Evolutionary conservation across 148 eudicot species (phyloP), one percentile per base, ranked within the genome.

Genomic region (Simmondsia chinensis): DNA sequence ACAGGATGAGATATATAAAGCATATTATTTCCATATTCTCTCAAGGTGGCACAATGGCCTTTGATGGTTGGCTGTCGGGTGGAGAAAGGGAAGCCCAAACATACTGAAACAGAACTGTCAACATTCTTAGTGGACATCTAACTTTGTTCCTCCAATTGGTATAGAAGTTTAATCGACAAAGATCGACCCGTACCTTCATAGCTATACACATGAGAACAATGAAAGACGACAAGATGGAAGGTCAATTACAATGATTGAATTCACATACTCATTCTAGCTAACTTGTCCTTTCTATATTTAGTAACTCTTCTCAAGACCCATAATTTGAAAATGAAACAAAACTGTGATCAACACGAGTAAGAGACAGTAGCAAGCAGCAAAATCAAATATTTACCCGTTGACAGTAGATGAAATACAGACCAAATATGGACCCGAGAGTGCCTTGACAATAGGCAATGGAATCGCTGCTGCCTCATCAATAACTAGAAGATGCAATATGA

Each of bases 151-250:
- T 76, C 81, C 63, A 91, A 64, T 45, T 91, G 95, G 52, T 85
- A 82, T 42, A 91, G 71, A 70, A 91, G 83, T 60, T 91, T 91
- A 63, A 91, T 52, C 5, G 97, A 91, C 55, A 91, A 48, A 2
- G 97, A 85, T 56, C 97, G 72, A 15, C 97, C 97, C 23, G 97
- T 91, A 43, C 97, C 97, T 76, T 91, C 97, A 61, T 91, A 89
- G 57, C 97, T 89, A 55, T 46, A 43, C 36, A 16, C 4, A 32
- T 15, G 46, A 42, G 40, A 50, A n/a, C 38, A 21, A 52, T n/a
- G 4, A 41, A 33, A 20, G 20, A 44, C 43, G 2, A 14, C 12
- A 45, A 13, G 17, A 34, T 7, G 48, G 25, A 36, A 20, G 25
- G 18, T 19, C 18, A 9, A 59, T 5, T 5, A 28, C 5, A 9